Base-by-base conservation (phyloP, 768 basidiomycete genomes). In the Lactarius sanguifluus region DNA sequence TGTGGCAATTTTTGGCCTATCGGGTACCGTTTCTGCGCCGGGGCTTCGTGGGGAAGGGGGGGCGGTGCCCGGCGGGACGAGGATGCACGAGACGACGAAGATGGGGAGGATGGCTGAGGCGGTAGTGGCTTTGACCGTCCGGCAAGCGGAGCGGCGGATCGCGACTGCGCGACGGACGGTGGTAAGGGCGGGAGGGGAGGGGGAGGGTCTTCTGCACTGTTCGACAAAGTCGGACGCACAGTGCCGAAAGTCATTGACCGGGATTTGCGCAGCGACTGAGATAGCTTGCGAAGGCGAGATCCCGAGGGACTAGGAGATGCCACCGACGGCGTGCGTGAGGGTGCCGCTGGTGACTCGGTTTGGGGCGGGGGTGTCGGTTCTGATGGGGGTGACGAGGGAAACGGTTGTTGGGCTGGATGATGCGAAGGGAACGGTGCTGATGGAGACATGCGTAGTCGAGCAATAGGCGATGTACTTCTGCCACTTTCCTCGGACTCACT, bases 241-340 rank as follows among this genome's bases (percentile, higher is more conserved):
- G 60, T 12, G 70, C 69, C 20, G 65, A 74, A 75, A 13, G 73
- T 80, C 77, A 83, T 77, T 25, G 85, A 86, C 65, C 80, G 81
- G 43, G 79, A 75, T 40, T 75, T 76, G 62, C 77, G 82, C 20
- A 87, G 77, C 3, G 86, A 84, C 60, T 45, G 64, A 30, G 58
- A 70, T 45, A 69, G 66, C 54, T 40, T 70, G 61, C 64, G 69
- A 20, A 55, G 60, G 61, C 45, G 71, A 34, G 59, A 64, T 25
- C 52, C 64, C 15, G 59, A 69, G 58, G 28, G 65, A 25, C 15
- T 64, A 66, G 38, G 64, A 62, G 52, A 52, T 36, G 56, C 20
- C 25, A 61, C 40, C 50, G 61, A 55, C 34, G 60, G 32, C 47
- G 68, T 18, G n/a, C 66, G 67, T 52, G 68, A 41, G 30, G 70